Conservation (phyloP, 331 rosid species). For the Malus hybrid region DNA sequence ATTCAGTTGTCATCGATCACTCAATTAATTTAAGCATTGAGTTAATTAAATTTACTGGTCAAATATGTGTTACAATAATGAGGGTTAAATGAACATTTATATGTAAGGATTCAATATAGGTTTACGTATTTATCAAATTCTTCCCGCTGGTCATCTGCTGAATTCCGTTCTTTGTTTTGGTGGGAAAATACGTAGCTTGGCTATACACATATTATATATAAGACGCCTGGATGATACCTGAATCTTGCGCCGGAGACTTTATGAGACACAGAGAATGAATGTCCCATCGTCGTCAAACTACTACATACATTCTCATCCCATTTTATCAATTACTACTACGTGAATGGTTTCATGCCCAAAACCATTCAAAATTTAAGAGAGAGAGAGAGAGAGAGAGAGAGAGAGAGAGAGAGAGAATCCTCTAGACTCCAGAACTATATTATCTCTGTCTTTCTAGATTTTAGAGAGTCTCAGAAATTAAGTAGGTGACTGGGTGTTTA, state of each 20-base stretch:
- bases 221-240: neutral
- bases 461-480: neutral
- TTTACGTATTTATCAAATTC: neutral
- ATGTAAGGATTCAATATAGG: neutral
- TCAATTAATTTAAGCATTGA: neutral
- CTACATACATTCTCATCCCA: neutral
- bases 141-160: neutral
- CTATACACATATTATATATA: no score
- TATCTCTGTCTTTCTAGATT: neutral
- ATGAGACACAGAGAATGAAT: neutral
- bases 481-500: neutral
- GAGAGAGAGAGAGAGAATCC: neutral
- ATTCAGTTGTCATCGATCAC: neutral
- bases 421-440: neutral
- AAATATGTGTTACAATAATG: no score
- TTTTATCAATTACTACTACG: neutral
- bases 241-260: neutral
- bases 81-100: neutral
- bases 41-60: neutral
- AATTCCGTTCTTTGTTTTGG: neutral
- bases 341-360: constrained; percentile 5
- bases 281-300: constrained; percentile 1
- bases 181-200: neutral
- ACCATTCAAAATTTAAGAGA: constrained; percentile 1
- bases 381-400: constrained; percentile 4